Base-by-base conservation (phyloP, 2,329 filamentous ascomycete species). In the Aspergillus caelatus region DNA sequence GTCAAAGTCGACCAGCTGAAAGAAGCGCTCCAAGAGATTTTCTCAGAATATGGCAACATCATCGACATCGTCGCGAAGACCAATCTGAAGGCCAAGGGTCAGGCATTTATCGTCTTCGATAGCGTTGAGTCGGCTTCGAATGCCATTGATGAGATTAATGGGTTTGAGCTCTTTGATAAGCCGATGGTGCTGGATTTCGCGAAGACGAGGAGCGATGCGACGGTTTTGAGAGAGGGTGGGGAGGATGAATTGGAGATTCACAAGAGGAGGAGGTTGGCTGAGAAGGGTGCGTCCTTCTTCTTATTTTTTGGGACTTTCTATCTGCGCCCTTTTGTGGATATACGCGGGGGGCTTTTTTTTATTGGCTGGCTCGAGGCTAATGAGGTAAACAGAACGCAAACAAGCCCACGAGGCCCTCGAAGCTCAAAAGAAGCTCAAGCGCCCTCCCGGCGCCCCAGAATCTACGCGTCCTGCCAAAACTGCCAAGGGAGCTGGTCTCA, bases 41-140 rank as follows among this genome's bases (percentile, higher is more conserved):
- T 98, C 81, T 89, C 89, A 67, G 92, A 96, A 78, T 97, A 95
- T 79, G 95, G 95, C 67, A 89, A 84, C 62, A 88, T 97, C 65
- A 81, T 96, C 70, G 93, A 97, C 67, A 87, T 97, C 58, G 86
- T 96, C 64, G 92, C 92, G 52, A 96, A 96, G 82, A 92, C 88
- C 67, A 97, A 96, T 77, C 80, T 98, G 34, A 94, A 92, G 77
- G 92, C 93, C 50, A 97, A 96, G 77, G 95, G 95, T 14, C 95
- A 99, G 80, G 95, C 95, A 0, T 99, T 99, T 75, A 82, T 99
- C 57, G 93, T 98, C 53, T 98, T 93, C 76, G 93, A 96, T 71
- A 86, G 84, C 65, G 82, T 90, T n/a, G 91, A 93, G 61, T 87
- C 89, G n/a, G 94, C 94, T 4, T 83, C 86, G 58, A 86, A 88